Evolutionary conservation across 1,139 yeast genomes (phyloP).

Genomic region (Pichia norvegensis): DNA sequence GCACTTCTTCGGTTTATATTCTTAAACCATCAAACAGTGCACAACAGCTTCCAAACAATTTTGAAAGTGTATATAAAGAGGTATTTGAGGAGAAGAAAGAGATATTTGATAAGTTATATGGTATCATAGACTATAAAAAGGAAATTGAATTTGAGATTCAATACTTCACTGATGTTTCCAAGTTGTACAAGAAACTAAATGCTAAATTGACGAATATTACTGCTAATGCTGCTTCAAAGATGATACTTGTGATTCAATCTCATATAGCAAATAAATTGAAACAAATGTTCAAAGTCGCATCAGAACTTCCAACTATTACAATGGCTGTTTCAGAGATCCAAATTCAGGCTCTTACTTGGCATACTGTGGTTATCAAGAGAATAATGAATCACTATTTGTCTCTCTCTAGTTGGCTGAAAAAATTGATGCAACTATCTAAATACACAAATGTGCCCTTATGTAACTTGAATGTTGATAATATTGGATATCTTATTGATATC

Average conservation of each 20-base stretch:
- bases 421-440: conserved; percentile 56
- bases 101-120: conserved; percentile 35
- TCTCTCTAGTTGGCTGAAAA: conserved; percentile 66
- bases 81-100: conserved; percentile 41
- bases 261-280: conserved; percentile 46
- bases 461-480: conserved; percentile 68
- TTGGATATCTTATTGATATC: conserved; percentile 75
- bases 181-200: conserved; percentile 48
- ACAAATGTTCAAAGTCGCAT: conserved; percentile 37
- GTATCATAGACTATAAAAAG: conserved; percentile 44
- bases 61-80: conserved; percentile 51
- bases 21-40: conserved; percentile 66
- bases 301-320: conserved; percentile 59
- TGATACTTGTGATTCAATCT: conserved; percentile 66
- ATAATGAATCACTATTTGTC: conserved; percentile 66
- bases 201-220: conserved; percentile 48
- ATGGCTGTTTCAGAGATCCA: conserved; percentile 49
- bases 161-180: conserved; percentile 44
- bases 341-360: conserved; percentile 86
- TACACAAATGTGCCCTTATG: conserved; percentile 82
- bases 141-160: conserved; percentile 44
- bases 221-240: conserved; percentile 62
- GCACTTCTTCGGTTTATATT: conserved; percentile 45
- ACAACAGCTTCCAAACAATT: conserved; percentile 51
- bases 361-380: conserved; percentile 57